Evolutionary conservation across 257 asterid genomes (phyloP).

Genomic region (Solanum medicagineum): DNA sequence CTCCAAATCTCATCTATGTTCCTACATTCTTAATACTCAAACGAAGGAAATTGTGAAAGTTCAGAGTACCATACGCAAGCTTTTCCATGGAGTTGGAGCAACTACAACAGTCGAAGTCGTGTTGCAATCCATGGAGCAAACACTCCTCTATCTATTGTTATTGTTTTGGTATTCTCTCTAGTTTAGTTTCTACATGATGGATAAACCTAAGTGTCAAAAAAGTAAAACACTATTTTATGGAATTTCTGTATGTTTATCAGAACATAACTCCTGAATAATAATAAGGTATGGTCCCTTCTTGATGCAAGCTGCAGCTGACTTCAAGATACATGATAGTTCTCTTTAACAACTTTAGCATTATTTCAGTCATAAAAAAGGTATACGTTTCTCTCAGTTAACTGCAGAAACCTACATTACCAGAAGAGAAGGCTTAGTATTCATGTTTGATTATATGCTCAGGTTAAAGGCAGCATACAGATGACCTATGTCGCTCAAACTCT

Average conservation of each 20-base stretch:
- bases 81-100: background rate
- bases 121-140: background rate
- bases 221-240: background rate
- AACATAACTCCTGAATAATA: background rate
- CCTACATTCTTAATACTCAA: background rate
- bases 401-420: background rate
- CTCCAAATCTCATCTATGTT: background rate
- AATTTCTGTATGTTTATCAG: background rate
- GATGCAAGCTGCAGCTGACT: background rate
- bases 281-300: background rate
- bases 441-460: background rate
- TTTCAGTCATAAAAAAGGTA: background rate
- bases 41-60: background rate
- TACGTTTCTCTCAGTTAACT: background rate
- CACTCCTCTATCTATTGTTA: background rate
- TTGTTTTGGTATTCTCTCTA: background rate
- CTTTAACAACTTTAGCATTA: background rate
- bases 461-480: background rate
- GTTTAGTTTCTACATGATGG: background rate
- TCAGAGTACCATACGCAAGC: background rate
- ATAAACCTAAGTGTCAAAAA: background rate
- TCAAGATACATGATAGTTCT: background rate
- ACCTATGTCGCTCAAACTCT: background rate
- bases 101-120: background rate
- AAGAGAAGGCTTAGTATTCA: background rate